Evolutionary conservation across 345 rosid species (phyloP).

Genomic region (Boechera retrofracta): DNA sequence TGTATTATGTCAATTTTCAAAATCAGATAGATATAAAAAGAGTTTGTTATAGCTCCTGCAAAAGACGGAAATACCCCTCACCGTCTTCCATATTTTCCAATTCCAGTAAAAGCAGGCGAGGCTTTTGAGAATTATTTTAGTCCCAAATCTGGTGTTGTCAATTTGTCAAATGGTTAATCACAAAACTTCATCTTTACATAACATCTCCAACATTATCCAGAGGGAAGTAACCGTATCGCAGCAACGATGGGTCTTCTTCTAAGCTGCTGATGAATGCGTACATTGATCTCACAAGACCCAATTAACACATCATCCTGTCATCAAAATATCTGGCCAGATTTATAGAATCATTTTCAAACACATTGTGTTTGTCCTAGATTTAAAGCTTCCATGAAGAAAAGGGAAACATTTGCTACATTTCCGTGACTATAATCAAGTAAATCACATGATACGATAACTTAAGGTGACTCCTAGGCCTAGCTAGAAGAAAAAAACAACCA

Average conservation of each 20-base stretch:
- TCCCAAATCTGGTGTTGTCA: neutral
- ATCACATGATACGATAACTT: neutral
- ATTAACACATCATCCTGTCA: conserved; percentile 50
- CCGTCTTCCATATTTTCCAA: neutral
- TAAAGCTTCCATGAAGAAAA: neutral
- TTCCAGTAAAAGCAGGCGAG: neutral
- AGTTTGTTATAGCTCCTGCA: neutral
- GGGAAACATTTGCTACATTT: neutral
- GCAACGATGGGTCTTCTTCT: conserved; percentile 80
- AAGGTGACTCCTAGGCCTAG: neutral
- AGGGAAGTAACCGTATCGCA: conserved; percentile 71
- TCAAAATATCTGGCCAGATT: neutral
- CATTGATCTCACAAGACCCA: conserved; percentile 66
- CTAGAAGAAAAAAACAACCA: conserved; percentile 9
- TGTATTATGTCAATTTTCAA: neutral
- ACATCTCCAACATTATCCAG: conserved; percentile 52
- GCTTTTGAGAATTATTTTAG: neutral
- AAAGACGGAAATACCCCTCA: conserved; percentile 25
- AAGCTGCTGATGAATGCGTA: conserved; percentile 63
- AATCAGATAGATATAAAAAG: neutral
- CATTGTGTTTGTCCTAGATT: neutral
- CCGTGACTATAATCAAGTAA: neutral
- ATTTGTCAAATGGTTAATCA: no score
- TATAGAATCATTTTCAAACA: neutral
- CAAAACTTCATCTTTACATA: no score